These are phyloP conservation scores for Neonothopanus nambi DNA, from an alignment of 1,284 basidiomycete species.

Conservation along the genomic window DNA sequence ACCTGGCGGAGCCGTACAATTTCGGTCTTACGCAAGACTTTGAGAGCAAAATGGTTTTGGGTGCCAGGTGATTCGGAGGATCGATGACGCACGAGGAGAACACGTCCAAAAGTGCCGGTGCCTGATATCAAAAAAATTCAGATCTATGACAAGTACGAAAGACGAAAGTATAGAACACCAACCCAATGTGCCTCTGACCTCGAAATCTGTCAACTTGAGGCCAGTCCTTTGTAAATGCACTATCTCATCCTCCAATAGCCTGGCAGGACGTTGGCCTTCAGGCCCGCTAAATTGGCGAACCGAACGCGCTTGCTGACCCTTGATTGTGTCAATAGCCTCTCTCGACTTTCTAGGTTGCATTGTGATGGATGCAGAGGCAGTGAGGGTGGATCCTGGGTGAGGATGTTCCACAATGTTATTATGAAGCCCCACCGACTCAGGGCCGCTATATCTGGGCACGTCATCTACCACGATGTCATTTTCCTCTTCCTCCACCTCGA, in stretches of 20 bases:
- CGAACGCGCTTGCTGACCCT: conserved; percentile 20
- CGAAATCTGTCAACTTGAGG: conserved; percentile 74
- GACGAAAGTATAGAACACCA: conserved; percentile 27
- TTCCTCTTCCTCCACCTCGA: neutral
- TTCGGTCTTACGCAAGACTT: conserved; percentile 90
- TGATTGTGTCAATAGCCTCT: conserved; percentile 13
- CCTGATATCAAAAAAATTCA: conserved; percentile 46
- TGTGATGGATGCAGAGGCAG: neutral
- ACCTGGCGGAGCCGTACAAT: conserved; percentile 96
- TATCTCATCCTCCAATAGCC: conserved; percentile 67
- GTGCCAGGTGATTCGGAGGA: conserved; percentile 45
- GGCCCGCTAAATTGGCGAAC: conserved; percentile 20
- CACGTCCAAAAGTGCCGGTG: conserved; percentile 92
- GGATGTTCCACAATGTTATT: neutral
- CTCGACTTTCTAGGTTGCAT: conserved; percentile 9
- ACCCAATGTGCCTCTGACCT: conserved; percentile 80
- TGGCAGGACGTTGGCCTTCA: conserved; percentile 44
- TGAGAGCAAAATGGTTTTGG: conserved; percentile 85
- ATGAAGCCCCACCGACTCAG: conserved; percentile 18
- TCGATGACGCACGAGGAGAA: conserved; percentile 79
- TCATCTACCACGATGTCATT: conserved; percentile 21
- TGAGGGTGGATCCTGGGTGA: too few relatives aligned
- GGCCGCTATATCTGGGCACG: conserved; percentile 29
- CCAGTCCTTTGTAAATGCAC: conserved; percentile 60
- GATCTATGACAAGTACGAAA: neutral